Percentiles rank a stretch among this genome's conserved stretches.
phyloP scores from a whole-genome alignment of 495 filamentous ascomycete genomes.

The Neurospora sp. region DNA sequence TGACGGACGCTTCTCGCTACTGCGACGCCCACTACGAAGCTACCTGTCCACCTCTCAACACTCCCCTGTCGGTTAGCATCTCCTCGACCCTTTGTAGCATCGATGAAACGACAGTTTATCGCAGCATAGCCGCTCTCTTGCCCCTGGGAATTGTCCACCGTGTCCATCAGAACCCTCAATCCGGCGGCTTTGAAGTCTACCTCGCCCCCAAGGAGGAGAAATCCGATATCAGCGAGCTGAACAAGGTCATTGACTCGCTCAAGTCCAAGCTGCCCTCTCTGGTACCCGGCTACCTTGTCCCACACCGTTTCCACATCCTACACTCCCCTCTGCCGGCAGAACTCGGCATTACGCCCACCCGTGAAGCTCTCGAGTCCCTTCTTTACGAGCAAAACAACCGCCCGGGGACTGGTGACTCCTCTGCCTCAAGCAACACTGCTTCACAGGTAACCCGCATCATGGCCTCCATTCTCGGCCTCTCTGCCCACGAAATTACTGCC shows the following conservation, averaged over 20 bases:
- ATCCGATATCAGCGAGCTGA: neutral
- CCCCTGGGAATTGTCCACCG: neutral
- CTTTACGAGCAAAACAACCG: neutral
- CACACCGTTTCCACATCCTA: neutral
- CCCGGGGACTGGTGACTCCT: neutral
- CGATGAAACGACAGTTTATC: neutral
- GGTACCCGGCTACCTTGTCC: neutral
- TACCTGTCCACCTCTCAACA: neutral
- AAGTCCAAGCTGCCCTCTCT: neutral
- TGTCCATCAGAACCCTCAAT: neutral
- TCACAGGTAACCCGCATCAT: conserved; percentile 23
- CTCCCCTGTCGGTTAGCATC: neutral
- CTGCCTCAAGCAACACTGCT: conserved; percentile 3
- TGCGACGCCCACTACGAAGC: conserved; percentile 10
- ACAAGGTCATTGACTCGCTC: neutral
- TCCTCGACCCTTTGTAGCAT: neutral
- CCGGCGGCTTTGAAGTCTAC: neutral
- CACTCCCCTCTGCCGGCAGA: neutral
- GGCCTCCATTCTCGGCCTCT: conserved; percentile 17
- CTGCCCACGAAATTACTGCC: conserved; percentile 13
- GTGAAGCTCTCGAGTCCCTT: neutral
- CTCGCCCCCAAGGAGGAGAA: neutral
- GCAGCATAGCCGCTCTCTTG: neutral
- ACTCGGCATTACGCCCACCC: neutral
- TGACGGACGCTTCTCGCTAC: conserved; percentile 6